Evolutionary conservation across 2,329 filamentous ascomycete genomes (phyloP).

Genomic region (Furcasterigmium furcatum): DNA sequence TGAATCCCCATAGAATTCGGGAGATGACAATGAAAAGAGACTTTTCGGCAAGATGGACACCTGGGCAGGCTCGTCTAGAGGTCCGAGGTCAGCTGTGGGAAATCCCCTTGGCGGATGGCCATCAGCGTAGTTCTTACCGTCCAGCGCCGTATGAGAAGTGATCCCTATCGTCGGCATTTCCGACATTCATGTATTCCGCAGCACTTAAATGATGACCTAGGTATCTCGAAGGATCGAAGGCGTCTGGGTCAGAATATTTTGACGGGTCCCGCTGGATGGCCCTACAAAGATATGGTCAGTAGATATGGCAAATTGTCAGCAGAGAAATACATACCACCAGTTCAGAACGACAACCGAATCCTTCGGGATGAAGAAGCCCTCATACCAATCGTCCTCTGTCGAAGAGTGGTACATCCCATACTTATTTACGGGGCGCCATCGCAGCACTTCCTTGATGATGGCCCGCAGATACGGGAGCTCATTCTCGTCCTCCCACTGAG

Average conservation of each 20-base stretch:
- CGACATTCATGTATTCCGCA: not conserved
- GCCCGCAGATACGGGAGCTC: conserved; percentile 34
- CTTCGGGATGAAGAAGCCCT: conserved; percentile 48
- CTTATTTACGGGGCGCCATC: conserved; percentile 53
- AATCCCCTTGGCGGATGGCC: too few relatives aligned
- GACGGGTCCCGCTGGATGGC: not conserved
- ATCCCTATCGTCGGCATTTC: conserved; percentile 7
- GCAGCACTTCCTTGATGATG: conserved; percentile 39
- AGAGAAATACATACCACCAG: not conserved
- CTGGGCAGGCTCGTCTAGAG: conserved; percentile 36
- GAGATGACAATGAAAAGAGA: conserved; percentile 43
- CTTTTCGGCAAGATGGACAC: conserved; percentile 47
- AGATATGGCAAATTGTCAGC: not conserved
- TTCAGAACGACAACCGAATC: conserved; percentile 29
- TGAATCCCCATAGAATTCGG: conserved; percentile 51
- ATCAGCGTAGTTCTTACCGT: conserved; percentile 31
- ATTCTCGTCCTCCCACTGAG: conserved; percentile 33
- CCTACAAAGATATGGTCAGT: not conserved
- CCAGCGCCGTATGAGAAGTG: conserved; percentile 31
- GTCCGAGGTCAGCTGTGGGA: too few relatives aligned
- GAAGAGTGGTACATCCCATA: conserved; percentile 52
- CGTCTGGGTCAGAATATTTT: not conserved
- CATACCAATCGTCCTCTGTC: conserved; percentile 48
- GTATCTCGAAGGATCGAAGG: not conserved
- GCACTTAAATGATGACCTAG: not conserved